Conservation (phyloP, 108 stramenopile genomes). For the Aureococcus anophagefferens region DNA sequence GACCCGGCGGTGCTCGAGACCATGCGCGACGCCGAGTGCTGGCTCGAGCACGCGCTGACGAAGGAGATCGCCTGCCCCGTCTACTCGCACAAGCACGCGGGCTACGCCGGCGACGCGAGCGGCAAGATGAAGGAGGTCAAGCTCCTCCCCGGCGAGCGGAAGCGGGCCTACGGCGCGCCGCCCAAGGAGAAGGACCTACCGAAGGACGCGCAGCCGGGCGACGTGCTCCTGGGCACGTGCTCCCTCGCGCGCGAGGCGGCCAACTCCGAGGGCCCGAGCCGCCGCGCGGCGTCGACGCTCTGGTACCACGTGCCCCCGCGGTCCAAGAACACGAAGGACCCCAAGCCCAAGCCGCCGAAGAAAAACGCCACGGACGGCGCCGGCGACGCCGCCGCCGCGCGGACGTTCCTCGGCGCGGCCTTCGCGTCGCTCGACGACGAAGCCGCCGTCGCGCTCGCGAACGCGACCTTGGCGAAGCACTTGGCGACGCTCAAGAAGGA, state of each 20-base stretch:
- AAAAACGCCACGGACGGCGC: background rate
- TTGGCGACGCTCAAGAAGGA: background rate
- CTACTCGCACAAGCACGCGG: background rate
- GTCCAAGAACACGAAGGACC: background rate
- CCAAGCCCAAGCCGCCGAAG: background rate
- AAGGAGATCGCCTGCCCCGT: background rate
- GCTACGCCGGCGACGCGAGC: background rate
- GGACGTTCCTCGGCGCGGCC: background rate
- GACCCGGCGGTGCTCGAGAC: background rate
- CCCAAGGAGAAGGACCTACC: background rate
- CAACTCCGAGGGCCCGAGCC: background rate
- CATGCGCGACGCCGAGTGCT: background rate
- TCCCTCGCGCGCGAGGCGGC: background rate
- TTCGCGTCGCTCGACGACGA: background rate
- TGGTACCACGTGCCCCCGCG: background rate
- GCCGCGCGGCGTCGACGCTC: background rate
- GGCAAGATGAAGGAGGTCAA: background rate
- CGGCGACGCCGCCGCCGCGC: background rate
- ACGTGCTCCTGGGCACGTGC: background rate
- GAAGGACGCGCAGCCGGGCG: background rate
- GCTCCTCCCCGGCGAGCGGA: background rate
- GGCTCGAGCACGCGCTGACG: background rate
- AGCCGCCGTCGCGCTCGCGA: background rate
- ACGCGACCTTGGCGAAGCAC: background rate
- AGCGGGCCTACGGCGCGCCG: background rate